These are phyloP conservation scores for Penicillium malachiteum DNA, from an alignment of 495 filamentous ascomycete species.

Conservation along the genomic window DNA sequence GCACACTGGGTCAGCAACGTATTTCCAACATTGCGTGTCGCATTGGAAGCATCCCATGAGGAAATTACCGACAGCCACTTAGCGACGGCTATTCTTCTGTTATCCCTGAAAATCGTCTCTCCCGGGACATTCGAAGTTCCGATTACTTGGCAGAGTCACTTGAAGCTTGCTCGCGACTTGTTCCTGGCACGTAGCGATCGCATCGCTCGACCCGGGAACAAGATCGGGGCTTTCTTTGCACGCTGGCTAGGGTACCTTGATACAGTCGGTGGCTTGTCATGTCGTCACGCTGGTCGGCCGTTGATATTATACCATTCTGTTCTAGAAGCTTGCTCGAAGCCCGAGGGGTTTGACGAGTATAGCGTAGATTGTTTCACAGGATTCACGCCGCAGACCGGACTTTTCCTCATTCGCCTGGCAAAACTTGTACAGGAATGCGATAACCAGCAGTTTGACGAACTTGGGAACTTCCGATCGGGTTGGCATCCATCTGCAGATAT, in stretches of 20 bases:
- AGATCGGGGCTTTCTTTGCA: slow-evolving; percentile 73
- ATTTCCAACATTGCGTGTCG: slow-evolving; percentile 68
- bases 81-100: slow-evolving; percentile 82
- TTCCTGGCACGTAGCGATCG: slow-evolving; percentile 64
- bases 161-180: slow-evolving; percentile 72
- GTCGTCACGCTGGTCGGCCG: slow-evolving; percentile 59
- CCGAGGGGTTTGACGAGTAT: slow-evolving; percentile 51
- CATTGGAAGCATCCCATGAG: slow-evolving; percentile 55
- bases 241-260: slow-evolving; percentile 89
- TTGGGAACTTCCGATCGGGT: slow-evolving; percentile 46
- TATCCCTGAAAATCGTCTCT: slow-evolving; percentile 82
- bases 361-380: slow-evolving; percentile 79
- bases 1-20: slow-evolving; percentile 76
- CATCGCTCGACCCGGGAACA: slow-evolving; percentile 55
- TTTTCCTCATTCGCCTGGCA: slow-evolving; percentile 71
- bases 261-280: slow-evolving; percentile 73
- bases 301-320: slow-evolving; percentile 57
- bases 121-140: slow-evolving; percentile 76
- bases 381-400: slow-evolving; percentile 67
- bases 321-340: slow-evolving; percentile 40
- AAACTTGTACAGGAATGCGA: slow-evolving; percentile 72
- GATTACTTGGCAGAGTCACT: slow-evolving; percentile 73
- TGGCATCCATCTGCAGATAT: slow-evolving; percentile 62
- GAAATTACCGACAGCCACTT: slow-evolving; percentile 73
- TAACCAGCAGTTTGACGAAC: slow-evolving; percentile 59